Base-by-base conservation (phyloP, 1,284 basidiomycete species). In the Sporisorium scitamineum region DNA sequence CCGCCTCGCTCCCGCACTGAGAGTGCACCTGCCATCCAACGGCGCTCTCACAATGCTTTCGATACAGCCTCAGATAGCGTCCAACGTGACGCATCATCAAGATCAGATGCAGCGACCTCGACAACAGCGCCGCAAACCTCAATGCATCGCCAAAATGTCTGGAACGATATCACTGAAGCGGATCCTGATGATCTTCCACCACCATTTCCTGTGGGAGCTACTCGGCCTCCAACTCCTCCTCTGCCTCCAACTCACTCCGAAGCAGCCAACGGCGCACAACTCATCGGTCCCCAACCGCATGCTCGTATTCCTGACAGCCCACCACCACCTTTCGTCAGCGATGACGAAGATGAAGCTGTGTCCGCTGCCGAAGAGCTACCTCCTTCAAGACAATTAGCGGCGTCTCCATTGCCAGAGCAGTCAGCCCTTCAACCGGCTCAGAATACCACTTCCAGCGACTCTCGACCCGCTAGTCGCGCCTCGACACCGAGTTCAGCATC, bases 321-420 rank as follows among this genome's bases (percentile, higher is more conserved):
- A 5, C 80, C 80, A 48, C 80, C 80, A 14, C 55, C 80, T 7
- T 82, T 82, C 51, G 48, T 65, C 22, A 80, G 71, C 41, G 80
- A 80, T 26, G 66, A 73, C 10, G 65, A 69, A 48, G 64, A 71
- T 22, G 71, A 74, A 8, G 29, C 47, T 9, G 10, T 48, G 13
- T 27, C 42, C 5, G 24, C 29, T n/a, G 10, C 24, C 11, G 13
- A 31, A 47, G 27, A 44, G 26, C 31, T n/a, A 2, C 26, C 54
- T 24, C 7, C 52, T 8, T 20, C 20, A 1, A 29, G 45, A 51
- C 27, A 24, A 42, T 52, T 58, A 11, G 2, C 27, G 3, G 13
- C 57, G 16, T 20, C 48, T 1, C 47, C 24, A 20, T 13, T 31
- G 16, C 29, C 47, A 50, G 44, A 50, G 7, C 52, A 55, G 39